These are phyloP conservation scores for Suhomyces faveliae DNA, from an alignment of 805 yeast genomes.

Conservation along the genomic window DNA sequence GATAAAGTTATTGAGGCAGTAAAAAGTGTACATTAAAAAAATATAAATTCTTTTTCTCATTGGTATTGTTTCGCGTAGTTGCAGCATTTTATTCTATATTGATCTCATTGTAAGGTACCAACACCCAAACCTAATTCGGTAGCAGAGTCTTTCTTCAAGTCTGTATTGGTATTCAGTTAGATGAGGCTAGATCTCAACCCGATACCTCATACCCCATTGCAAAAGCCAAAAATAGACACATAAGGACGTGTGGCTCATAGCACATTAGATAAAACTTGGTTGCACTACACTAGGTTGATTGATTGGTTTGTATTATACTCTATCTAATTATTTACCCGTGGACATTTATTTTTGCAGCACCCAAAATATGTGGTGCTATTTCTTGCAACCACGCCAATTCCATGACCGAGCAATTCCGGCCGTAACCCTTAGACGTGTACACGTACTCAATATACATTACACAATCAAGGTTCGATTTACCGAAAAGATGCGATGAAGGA, in stretches of 20 bases:
- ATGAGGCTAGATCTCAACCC: too few relatives aligned
- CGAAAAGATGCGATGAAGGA: slow-evolving; percentile 87
- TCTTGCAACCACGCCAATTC: slow-evolving; percentile 86
- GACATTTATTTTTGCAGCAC: slow-evolving; percentile 36
- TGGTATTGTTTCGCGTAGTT: neutral
- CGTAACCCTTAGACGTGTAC: slow-evolving; percentile 89
- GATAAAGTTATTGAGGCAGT: slow-evolving; percentile 51
- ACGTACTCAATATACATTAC: slow-evolving; percentile 95
- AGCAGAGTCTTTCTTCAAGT: too few relatives aligned
- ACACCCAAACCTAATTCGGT: too few relatives aligned
- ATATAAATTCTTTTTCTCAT: neutral
- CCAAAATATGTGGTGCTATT: slow-evolving; percentile 64
- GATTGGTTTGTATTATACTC: slow-evolving; percentile 1
- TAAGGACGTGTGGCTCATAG: too few relatives aligned
- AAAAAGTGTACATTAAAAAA: slow-evolving; percentile 16
- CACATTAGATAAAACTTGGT: too few relatives aligned
- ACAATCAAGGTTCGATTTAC: slow-evolving; percentile 69
- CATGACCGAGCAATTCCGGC: slow-evolving; percentile 80
- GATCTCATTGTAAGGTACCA: neutral
- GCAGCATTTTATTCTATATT: neutral
- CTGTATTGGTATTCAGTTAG: neutral
- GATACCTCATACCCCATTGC: too few relatives aligned
- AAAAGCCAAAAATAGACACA: too few relatives aligned
- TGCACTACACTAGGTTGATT: neutral
- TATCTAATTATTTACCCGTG: slow-evolving; percentile 16